Base-by-base conservation (phyloP, 2,329 filamentous ascomycete species). In the Alternaria alternata region DNA sequence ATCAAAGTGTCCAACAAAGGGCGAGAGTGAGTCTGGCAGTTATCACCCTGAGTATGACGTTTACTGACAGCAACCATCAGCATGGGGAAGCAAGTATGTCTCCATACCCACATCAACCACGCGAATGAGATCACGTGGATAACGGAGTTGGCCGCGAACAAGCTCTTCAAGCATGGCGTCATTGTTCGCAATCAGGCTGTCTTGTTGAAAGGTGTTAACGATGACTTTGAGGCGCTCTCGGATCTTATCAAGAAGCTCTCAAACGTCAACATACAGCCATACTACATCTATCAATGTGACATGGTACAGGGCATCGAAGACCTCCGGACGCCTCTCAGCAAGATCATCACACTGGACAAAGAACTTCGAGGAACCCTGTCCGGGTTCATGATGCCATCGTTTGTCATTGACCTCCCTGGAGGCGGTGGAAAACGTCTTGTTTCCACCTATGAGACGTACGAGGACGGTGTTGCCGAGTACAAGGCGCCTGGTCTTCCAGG, bases 51-150 rank as follows among this genome's bases (percentile, higher is more conserved):
- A n/a, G 0, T 43, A 5, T 16, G 9, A 52, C 30, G 6, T 14
- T 12, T 16, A 44, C 52, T 61, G 24, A 61, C 38, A 32, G n/a
- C 14, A 32, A 44, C 14, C 14, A 22, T 7, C 38, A 60, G 58
- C 28, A 61, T 83, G 24, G 87, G 86, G 5, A 89, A 89, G 71
- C 81, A 85, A 51, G 82, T 89, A 64, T 87, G 86, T 4, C 76
- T 89, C 54, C 88, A 90, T 69, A 90, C 88, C 0, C 88, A 90
- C 67, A 88, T 89, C 75, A 89, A 89, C 66, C 86, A 89, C 63
- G 83, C 86, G 0, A 82, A 82, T 38, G 87, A 89, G 71, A 84
- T 89, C 56, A 86, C 86, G 4, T 89, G 87, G 87, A 78, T 88
- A 26, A 86, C 85, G 0, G 75, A 81, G 64, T 71, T 77, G 47